phyloP scores from a whole-genome alignment of 202 grass and related monocot species.

The Hordeum pubiflorum region DNA sequence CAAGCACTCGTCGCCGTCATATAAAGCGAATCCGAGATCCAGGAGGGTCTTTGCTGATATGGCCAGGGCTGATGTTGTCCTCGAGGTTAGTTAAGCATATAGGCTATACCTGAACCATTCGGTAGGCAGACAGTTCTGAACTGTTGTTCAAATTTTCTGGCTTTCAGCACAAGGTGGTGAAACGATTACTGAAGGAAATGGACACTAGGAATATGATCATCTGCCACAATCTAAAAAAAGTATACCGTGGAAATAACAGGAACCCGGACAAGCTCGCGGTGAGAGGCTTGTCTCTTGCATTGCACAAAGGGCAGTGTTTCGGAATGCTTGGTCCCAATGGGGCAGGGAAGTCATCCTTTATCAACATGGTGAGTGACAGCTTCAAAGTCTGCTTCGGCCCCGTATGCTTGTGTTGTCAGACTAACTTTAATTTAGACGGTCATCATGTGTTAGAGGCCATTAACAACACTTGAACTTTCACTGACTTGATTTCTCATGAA shows the following conservation, averaged over 20 bases:
- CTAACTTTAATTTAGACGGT: neutral
- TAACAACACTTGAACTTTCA: neutral
- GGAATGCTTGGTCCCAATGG: slow-evolving; percentile 93
- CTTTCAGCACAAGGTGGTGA: slow-evolving; percentile 59
- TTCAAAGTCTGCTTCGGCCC: neutral
- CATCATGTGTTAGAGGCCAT: neutral
- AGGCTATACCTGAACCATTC: neutral
- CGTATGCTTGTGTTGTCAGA: neutral
- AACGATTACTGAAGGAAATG: slow-evolving; percentile 38
- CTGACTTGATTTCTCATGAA: neutral
- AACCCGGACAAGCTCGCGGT: slow-evolving; percentile 71
- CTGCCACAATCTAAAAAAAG: slow-evolving; percentile 72
- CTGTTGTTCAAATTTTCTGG: neutral
- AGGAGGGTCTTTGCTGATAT: slow-evolving; percentile 42
- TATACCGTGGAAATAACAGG: slow-evolving; percentile 70
- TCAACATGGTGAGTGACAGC: slow-evolving; percentile 60
- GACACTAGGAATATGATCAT: slow-evolving; percentile 49
- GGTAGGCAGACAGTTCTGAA: neutral
- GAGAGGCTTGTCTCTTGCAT: slow-evolving; percentile 67
- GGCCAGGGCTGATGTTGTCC: slow-evolving; percentile 44
- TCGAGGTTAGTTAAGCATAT: slow-evolving; percentile 51
- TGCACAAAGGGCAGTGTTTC: slow-evolving; percentile 79
- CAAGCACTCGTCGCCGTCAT: slow-evolving; percentile 21
- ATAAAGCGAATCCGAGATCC: slow-evolving; percentile 25
- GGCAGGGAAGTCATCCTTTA: slow-evolving; percentile 82